A percentile compares a stretch with the other conserved stretches of the same genome.
Evolutionary conservation across 768 basidiomycete species (phyloP).

Genomic region (Boletus reticuloceps): DNA sequence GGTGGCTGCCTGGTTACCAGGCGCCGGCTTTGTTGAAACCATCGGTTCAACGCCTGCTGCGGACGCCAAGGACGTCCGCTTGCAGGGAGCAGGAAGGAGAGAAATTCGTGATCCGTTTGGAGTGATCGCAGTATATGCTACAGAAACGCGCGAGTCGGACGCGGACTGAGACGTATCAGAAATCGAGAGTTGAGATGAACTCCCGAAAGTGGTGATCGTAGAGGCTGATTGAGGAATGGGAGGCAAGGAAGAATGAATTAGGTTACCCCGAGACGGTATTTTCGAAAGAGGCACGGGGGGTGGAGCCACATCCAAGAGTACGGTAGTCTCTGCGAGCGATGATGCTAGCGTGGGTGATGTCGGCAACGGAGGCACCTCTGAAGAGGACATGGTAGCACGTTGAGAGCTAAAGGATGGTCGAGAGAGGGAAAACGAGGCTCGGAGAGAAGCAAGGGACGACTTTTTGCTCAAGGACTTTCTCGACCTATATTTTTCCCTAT

Average conservation of each 20-base stretch:
- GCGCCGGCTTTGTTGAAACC: neutral
- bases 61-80: conserved; percentile 29
- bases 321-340: neutral
- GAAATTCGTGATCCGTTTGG: conserved; percentile 20
- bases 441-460: conserved; percentile 29
- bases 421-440: conserved; percentile 30
- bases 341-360: conserved; percentile 21
- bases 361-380: conserved; percentile 26
- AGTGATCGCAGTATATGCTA: neutral
- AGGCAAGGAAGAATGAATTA: conserved; percentile 12
- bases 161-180: conserved; percentile 5
- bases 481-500: conserved; percentile 11
- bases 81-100: conserved; percentile 22
- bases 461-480: conserved; percentile 28
- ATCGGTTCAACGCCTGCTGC: conserved; percentile 20
- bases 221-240: conserved; percentile 31
- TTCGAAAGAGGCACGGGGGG: conserved; percentile 13
- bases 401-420: conserved; percentile 29
- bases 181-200: conserved; percentile 21
- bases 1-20: neutral
- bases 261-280: conserved; percentile 21
- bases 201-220: conserved; percentile 24
- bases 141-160: conserved; percentile 21
- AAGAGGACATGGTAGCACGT: conserved; percentile 19
- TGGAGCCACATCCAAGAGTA: neutral